Evolutionary conservation across 768 basidiomycete genomes (phyloP).

Genomic region (Calocybe gangraenosa): DNA sequence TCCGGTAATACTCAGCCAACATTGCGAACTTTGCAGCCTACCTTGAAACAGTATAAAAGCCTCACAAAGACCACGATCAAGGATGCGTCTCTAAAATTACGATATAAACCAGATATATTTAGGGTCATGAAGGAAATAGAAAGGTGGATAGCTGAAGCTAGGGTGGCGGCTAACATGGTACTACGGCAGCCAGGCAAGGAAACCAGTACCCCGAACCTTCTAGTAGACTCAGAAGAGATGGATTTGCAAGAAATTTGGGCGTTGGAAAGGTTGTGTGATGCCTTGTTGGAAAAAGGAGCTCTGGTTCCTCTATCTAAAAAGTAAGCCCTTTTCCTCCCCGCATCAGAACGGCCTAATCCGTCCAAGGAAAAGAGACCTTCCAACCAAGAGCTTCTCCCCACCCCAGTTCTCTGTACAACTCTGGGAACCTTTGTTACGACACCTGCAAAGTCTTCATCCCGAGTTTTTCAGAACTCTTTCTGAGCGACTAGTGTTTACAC

Average conservation of each 20-base stretch:
- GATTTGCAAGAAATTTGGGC: conserved; percentile 64
- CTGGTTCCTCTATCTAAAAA: conserved; percentile 83
- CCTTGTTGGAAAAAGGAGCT: conserved; percentile 63
- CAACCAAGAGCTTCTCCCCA: conserved; percentile 42
- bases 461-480: conserved; percentile 49
- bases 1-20: conserved; percentile 25
- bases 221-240: conserved; percentile 26
- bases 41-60: conserved; percentile 71
- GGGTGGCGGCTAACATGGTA: conserved; percentile 51
- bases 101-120: conserved; percentile 47
- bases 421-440: conserved; percentile 64
- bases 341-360: conserved; percentile 33
- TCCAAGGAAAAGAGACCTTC: conserved; percentile 52
- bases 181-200: conserved; percentile 50
- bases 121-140: conserved; percentile 60
- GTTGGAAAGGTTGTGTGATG: conserved; percentile 62
- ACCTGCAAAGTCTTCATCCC: conserved; percentile 53
- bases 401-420: conserved; percentile 48
- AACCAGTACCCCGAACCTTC: conserved; percentile 20
- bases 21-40: conserved; percentile 57
- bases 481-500: conserved; percentile 34
- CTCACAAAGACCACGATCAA: conserved; percentile 58
- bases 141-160: conserved; percentile 74
- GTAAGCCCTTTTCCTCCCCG: conserved; percentile 36
- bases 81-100: conserved; percentile 57